Percentiles rank a stretch among this genome's conserved stretches.
phyloP scores from a whole-genome alignment of 148 eudicot genomes.

The Silene uniflora region DNA sequence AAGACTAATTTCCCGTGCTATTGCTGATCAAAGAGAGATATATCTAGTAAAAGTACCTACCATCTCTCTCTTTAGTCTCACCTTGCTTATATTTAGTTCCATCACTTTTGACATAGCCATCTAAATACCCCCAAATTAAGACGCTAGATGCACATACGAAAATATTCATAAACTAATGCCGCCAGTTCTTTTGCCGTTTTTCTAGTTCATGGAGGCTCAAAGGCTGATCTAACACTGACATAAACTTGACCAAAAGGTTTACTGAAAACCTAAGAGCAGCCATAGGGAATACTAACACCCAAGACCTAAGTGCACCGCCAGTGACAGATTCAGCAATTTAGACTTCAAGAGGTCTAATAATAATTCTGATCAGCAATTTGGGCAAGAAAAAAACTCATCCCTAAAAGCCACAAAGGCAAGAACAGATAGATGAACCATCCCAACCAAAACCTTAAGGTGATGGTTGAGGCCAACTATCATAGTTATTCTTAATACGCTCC shows the following conservation, averaged over 20 bases:
- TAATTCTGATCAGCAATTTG: too few species aligned
- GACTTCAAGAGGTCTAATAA: too few species aligned
- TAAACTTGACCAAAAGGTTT: not conserved
- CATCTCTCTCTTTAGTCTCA: not conserved
- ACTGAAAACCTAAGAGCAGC: not conserved
- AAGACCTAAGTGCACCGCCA: not conserved
- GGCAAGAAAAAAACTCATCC: too few species aligned
- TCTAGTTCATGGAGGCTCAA: not conserved
- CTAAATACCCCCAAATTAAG: not conserved
- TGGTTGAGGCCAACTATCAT: too few species aligned
- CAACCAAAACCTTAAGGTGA: too few species aligned
- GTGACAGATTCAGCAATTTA: not conserved
- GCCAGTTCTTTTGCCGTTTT: constrained; percentile 4
- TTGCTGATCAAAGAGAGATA: not conserved
- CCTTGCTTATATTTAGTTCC: not conserved
- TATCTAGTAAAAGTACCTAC: not conserved
- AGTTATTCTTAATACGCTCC: too few species aligned
- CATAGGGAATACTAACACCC: too few species aligned
- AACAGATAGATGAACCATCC: too few species aligned
- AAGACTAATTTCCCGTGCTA: not conserved
- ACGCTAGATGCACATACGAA: not conserved
- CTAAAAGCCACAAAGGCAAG: too few species aligned
- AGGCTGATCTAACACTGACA: not conserved
- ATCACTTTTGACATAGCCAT: not conserved
- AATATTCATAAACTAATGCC: not conserved